Evolutionary conservation across 2,329 filamentous ascomycete species (phyloP).

Genomic region (Aaosphaeria arxii): DNA sequence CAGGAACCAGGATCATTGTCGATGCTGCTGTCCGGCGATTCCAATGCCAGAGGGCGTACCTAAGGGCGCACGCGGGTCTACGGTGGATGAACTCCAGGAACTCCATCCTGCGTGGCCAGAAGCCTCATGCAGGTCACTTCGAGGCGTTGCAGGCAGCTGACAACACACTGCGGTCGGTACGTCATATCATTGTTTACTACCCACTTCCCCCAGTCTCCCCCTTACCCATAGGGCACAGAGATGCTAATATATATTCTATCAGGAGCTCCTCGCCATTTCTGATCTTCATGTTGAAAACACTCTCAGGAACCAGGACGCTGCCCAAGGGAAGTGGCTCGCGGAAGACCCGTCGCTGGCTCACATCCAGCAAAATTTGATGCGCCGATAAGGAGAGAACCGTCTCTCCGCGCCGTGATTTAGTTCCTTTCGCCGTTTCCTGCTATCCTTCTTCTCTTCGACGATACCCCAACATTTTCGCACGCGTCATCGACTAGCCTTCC

Average conservation of each 20-base stretch:
- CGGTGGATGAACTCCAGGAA: constrained; percentile 57
- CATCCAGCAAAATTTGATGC: constrained; percentile 42
- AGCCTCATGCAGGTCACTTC: constrained; percentile 46
- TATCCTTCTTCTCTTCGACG: constrained; percentile 5
- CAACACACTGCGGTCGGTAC: constrained; percentile 48
- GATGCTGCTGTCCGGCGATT: constrained; percentile 61
- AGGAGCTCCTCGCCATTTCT: constrained; percentile 58
- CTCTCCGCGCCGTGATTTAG: not conserved
- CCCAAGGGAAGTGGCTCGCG: constrained; percentile 59
- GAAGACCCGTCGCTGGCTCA: constrained; percentile 58
- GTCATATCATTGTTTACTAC: constrained; percentile 12
- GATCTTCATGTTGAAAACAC: constrained; percentile 56
- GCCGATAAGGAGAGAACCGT: constrained; percentile 6
- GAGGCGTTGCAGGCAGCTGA: constrained; percentile 49
- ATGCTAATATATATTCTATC: constrained; percentile 1
- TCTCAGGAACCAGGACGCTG: constrained; percentile 53
- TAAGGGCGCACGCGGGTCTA: constrained; percentile 56
- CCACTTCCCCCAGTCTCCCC: not conserved
- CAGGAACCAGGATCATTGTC: constrained; percentile 52
- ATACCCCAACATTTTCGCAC: constrained; percentile 8
- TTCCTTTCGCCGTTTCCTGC: not conserved
- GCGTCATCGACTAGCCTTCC: constrained; percentile 5
- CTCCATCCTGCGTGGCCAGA: constrained; percentile 50
- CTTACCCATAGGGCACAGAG: not conserved
- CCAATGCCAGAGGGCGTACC: constrained; percentile 59